Percentiles rank a stretch among this genome's conserved stretches.
Evolutionary conservation across 1,284 basidiomycete species (phyloP).

Genomic region (Veloporphyrellus conicus): DNA sequence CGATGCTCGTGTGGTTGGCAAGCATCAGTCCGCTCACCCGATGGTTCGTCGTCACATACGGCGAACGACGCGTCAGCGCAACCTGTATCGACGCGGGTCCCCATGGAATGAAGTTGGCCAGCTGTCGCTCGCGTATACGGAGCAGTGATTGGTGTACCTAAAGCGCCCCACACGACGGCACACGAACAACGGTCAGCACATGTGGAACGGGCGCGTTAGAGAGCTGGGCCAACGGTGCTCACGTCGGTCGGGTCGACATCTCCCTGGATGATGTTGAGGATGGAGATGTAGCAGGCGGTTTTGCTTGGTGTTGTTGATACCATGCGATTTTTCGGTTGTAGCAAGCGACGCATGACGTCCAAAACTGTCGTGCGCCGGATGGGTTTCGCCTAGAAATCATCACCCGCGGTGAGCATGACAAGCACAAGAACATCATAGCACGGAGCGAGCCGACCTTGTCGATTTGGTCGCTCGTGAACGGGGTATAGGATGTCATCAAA

Average conservation of each 20-base stretch:
- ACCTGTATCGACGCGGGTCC: slow-evolving; percentile 98
- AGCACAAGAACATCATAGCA: neutral
- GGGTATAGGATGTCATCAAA: slow-evolving; percentile 99
- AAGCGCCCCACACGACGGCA: neutral
- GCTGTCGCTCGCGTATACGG: slow-evolving; percentile 91
- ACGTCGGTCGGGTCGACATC: slow-evolving; percentile 98
- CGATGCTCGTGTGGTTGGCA: slow-evolving; percentile 97
- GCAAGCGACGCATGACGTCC: slow-evolving; percentile 95
- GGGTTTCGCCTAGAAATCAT: slow-evolving; percentile 64
- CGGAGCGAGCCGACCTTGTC: slow-evolving; percentile 63
- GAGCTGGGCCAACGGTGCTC: slow-evolving; percentile 20
- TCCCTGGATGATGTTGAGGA: slow-evolving; percentile 97
- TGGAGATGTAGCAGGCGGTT: slow-evolving; percentile 94
- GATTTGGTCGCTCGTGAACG: slow-evolving; percentile 94
- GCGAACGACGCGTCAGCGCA: slow-evolving; percentile 87
- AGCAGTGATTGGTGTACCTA: slow-evolving; percentile 96
- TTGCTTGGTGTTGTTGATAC: slow-evolving; percentile 92
- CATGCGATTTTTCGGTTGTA: slow-evolving; percentile 99
- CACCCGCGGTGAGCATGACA: neutral
- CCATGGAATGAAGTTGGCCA: slow-evolving; percentile 99
- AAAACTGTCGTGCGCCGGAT: slow-evolving; percentile 93
- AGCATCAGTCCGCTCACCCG: slow-evolving; percentile 97
- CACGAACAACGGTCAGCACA: slow-evolving; percentile 3
- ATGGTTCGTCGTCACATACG: slow-evolving; percentile 84
- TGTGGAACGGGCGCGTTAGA: neutral